These are phyloP conservation scores for Adansonia madagascariensis DNA, from an alignment of 441 rosid genomes.

Conservation along the genomic window DNA sequence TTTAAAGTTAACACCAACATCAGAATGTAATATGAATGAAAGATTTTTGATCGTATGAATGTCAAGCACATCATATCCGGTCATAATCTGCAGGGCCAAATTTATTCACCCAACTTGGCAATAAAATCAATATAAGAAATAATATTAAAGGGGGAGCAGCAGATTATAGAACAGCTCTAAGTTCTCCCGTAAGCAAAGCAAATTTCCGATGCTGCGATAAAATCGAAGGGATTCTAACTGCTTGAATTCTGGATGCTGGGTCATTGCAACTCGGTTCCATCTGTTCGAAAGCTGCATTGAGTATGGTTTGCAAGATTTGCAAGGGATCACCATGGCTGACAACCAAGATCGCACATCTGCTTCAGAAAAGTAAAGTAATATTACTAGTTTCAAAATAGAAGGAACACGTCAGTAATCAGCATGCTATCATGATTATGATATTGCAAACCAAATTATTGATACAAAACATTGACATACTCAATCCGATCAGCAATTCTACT, in stretches of 20 bases:
- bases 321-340: slow-evolving; percentile 94
- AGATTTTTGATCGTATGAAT: too few relatives aligned
- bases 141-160: too few relatives aligned
- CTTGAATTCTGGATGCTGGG: slow-evolving; percentile 51
- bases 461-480: background rate
- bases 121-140: too few relatives aligned
- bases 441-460: background rate
- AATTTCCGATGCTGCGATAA: slow-evolving; percentile 80
- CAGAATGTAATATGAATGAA: too few relatives aligned
- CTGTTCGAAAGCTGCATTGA: slow-evolving; percentile 52
- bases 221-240: slow-evolving; percentile 51
- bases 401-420: background rate
- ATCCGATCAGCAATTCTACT: background rate
- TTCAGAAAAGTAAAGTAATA: background rate
- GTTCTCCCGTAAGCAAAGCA: slow-evolving; percentile 77
- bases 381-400: too few relatives aligned
- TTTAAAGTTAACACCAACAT: too few relatives aligned
- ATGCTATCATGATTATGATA: slow-evolving; percentile 3
- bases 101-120: too few relatives aligned
- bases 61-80: too few relatives aligned
- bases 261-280: slow-evolving; percentile 28
- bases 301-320: slow-evolving; percentile 80
- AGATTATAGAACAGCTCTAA: slow-evolving; percentile 43
- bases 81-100: too few relatives aligned
- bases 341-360: slow-evolving; percentile 61